Evolutionary conservation across 2,329 filamentous ascomycete species (phyloP), one percentile per base, ranked within the genome.

Genomic region (Pseudophaeomoniella oleicola): DNA sequence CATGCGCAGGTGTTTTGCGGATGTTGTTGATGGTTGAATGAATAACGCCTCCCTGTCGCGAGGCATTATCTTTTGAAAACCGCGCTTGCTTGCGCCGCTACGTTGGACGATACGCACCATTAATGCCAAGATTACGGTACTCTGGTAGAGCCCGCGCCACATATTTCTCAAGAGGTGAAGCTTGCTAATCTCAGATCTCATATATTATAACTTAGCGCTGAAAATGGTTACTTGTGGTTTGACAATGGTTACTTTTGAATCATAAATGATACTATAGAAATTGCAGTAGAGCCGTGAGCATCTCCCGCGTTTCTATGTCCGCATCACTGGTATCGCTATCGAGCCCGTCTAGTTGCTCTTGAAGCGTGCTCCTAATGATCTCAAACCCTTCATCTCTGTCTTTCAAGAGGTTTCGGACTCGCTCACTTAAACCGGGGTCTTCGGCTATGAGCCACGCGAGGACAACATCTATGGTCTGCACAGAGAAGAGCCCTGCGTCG

Each of bases 361-460:
- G 66, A 34, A 98, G 59, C 16, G 83, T 86, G 13, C 51, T 58
- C 46, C 68, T 75, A 15, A 96, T 58, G 12, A 75, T 64, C 3
- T 53, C 62, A 13, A 93, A 51, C 5, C 66, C 63, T 51, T 84
- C 78, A 45, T 81, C 81, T 14, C 71, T 67, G 41, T 84, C 78
- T 1, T 69, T 73, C 30, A 94, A 59, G 3, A 81, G 57, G 15
- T 66, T 59, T 35, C 66, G 57, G 19, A 94, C 75, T 48, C 69
- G 79, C 38, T 60, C 65, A 47, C 68, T 73, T 1, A 84, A 82
- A 0, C 83, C 85, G 19, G 67, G 67, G 50, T 98, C 90, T 58
- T 98, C 90, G 1, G 87, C 90, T 5, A 85, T 70, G 19, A 96
- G 67, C 90, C 90, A 98, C 10, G 87, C 83, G 18, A 98, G 58